Conservation (phyloP, 2,329 filamentous ascomycete species). For the Pseudofabraea citricarpa region DNA sequence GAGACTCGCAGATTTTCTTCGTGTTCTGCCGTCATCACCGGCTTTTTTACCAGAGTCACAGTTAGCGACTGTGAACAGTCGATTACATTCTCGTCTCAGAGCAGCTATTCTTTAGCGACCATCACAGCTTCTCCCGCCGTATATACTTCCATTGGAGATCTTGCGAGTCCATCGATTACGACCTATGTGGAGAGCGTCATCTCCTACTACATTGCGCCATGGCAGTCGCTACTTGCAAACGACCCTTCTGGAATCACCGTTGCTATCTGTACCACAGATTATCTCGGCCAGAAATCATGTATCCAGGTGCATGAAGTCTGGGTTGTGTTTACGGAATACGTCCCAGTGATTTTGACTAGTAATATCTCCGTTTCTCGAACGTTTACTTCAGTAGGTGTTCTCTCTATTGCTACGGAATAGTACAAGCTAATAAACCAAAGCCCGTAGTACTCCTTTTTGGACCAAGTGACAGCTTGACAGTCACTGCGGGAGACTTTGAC, state of each 20-base stretch:
- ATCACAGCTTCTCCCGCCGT: constrained; percentile 2
- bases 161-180: constrained; percentile 1
- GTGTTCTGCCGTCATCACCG: constrained; percentile 20
- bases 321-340: constrained; percentile 12
- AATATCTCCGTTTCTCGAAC: constrained; percentile 14
- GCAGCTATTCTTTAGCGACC: constrained; percentile 15
- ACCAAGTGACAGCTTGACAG: constrained; percentile 10
- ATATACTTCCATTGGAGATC: background rate
- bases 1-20: constrained; percentile 11
- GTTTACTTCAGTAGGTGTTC: constrained; percentile 12
- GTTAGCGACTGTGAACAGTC: constrained; percentile 20
- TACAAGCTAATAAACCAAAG: constrained; percentile 6
- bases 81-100: constrained; percentile 22
- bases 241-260: constrained; percentile 15
- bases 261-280: constrained; percentile 11
- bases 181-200: constrained; percentile 18
- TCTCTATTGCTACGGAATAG: background rate
- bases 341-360: constrained; percentile 14
- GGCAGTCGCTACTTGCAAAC: constrained; percentile 19
- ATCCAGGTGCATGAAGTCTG: constrained; percentile 17
- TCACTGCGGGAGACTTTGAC: constrained; percentile 9
- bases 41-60: constrained; percentile 17
- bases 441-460: constrained; percentile 12
- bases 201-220: constrained; percentile 21
- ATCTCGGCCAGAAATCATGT: constrained; percentile 7